Evolutionary conservation across 164 flowering plant genomes (phyloP).

Genomic region (Aristolochia californica): DNA sequence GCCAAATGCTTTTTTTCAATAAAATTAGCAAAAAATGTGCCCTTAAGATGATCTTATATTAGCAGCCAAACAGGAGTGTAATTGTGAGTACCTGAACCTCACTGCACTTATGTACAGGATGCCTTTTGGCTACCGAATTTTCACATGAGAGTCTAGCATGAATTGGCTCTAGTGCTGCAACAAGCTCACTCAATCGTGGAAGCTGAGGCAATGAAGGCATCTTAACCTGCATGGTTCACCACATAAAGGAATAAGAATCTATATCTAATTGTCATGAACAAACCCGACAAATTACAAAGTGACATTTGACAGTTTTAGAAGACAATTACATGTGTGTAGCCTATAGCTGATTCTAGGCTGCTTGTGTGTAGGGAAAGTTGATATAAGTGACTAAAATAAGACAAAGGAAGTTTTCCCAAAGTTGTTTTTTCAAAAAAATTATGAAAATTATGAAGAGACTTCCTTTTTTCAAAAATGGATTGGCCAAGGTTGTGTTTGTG

Average conservation of each 20-base stretch:
- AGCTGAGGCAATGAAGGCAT: constrained; percentile 59
- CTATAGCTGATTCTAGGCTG: too few relatives aligned
- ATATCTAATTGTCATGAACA: neutral
- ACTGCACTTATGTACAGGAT: constrained; percentile 75
- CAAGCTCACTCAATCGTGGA: constrained; percentile 70
- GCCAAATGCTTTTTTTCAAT: too few relatives aligned
- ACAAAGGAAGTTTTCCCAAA: too few relatives aligned
- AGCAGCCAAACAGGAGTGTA: neutral
- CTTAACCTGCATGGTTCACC: constrained; percentile 41
- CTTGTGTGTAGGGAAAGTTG: too few relatives aligned
- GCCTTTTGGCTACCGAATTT: constrained; percentile 43
- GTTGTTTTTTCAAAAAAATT: too few relatives aligned
- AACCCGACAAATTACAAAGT: too few relatives aligned
- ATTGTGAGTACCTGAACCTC: constrained; percentile 59
- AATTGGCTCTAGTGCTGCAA: constrained; percentile 51
- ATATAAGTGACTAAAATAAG: too few relatives aligned
- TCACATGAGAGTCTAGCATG: constrained; percentile 53
- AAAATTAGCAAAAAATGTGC: neutral
- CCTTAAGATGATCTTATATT: neutral
- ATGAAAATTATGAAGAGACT: too few relatives aligned
- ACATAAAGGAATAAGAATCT: neutral
- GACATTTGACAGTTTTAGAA: too few relatives aligned
- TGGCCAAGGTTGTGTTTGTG: too few relatives aligned
- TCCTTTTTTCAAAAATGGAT: too few relatives aligned
- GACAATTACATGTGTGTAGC: too few relatives aligned